A percentile compares a stretch with the other conserved stretches of the same genome.
These are phyloP conservation scores for Plasmodium billcollinsi DNA, from an alignment of 169 alveolate species.

Conservation along the genomic window DNA sequence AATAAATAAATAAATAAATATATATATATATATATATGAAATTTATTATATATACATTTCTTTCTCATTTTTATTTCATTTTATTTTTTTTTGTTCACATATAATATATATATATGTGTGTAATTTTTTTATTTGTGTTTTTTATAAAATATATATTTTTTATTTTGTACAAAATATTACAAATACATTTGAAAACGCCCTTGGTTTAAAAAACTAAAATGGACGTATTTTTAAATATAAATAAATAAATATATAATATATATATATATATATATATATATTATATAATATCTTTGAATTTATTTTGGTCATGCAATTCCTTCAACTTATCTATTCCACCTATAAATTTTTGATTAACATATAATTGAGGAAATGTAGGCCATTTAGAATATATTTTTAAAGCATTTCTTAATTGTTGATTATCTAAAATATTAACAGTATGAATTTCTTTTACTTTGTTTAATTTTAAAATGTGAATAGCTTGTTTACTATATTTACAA, in stretches of 20 bases:
- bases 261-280: background rate
- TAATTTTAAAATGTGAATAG: conserved; percentile 83
- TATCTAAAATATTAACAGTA: conserved; percentile 89
- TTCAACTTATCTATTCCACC: conserved; percentile 94
- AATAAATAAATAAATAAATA: background rate
- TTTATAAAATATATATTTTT: too few species aligned
- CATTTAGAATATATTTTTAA: conserved; percentile 93
- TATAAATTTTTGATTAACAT: conserved; percentile 87
- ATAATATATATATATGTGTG: background rate
- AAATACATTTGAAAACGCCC: too few species aligned
- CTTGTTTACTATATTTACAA: conserved; percentile 87
- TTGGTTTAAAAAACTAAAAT: too few species aligned
- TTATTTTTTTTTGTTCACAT: background rate
- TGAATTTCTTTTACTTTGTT: conserved; percentile 83
- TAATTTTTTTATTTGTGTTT: background rate
- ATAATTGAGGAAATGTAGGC: conserved; percentile 96
- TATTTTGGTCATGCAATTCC: conserved; percentile 91
- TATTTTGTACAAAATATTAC: too few species aligned
- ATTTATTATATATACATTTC: too few species aligned
- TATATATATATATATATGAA: background rate
- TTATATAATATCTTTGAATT: conserved; percentile 86
- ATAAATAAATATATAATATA: too few species aligned
- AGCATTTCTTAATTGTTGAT: conserved; percentile 89
- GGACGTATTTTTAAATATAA: too few species aligned
- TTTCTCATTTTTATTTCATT: too few species aligned